A percentile compares a stretch with the other conserved stretches of the same genome.
These are phyloP conservation scores for Fraxinus latifolia DNA, from an alignment of 305 asterid genomes.

Conservation along the genomic window DNA sequence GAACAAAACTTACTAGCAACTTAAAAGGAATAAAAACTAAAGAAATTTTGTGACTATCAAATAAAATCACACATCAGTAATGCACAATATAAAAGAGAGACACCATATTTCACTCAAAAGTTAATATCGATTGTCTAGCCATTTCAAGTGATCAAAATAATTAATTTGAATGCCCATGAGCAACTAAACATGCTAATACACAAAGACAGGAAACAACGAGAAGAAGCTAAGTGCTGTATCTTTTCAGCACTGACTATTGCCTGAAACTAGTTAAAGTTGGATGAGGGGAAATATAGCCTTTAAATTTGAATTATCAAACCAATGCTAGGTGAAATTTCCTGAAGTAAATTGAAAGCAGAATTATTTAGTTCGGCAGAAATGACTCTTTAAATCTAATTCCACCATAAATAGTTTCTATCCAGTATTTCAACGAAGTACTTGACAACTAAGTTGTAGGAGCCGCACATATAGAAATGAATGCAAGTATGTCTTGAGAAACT, in stretches of 20 bases:
- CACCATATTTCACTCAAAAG: not conserved
- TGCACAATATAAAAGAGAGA: not conserved
- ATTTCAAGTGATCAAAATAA: not conserved
- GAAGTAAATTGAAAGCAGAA: not conserved
- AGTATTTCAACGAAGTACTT: not conserved
- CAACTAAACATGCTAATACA: not conserved
- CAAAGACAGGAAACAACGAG: not conserved
- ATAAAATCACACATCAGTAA: constrained; percentile 5
- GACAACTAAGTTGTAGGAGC: not conserved
- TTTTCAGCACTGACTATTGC: not conserved
- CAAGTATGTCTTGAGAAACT: not conserved
- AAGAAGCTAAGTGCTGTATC: not conserved
- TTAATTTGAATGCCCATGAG: not conserved
- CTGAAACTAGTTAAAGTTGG: not conserved
- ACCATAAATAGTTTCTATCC: not conserved
- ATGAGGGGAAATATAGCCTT: not conserved
- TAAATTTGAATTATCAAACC: not conserved
- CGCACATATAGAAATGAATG: not conserved
- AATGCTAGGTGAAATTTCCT: not conserved
- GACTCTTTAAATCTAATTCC: not conserved
- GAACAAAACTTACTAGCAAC: not conserved
- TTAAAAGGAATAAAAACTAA: not conserved
- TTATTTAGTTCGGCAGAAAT: not conserved
- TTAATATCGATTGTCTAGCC: not conserved
- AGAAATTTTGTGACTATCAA: not conserved